A percentile compares a stretch with the other conserved stretches of the same genome.
phyloP scores from a whole-genome alignment of 129 eudicot species.

The Helichrysum umbraculigerum region DNA sequence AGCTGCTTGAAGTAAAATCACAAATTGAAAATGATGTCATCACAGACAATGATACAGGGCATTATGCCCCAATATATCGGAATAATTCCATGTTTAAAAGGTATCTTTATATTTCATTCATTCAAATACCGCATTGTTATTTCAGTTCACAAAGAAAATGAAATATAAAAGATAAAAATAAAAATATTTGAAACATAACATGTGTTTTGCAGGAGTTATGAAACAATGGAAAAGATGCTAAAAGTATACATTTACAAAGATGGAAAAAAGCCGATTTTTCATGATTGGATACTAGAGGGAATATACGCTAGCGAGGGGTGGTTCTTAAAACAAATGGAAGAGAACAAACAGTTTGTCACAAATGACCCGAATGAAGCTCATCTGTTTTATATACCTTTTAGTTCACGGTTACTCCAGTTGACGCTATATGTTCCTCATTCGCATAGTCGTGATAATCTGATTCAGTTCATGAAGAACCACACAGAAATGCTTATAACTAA shows the following conservation, averaged over 20 bases:
- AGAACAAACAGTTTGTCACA: constrained; percentile 66
- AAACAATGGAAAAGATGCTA: constrained; percentile 60
- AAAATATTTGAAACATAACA: background rate
- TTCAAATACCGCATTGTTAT: background rate
- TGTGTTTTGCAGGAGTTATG: constrained; percentile 49
- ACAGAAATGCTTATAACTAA: constrained; percentile 54
- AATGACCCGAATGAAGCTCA: constrained; percentile 66
- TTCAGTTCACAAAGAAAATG: background rate
- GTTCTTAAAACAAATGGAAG: constrained; percentile 80
- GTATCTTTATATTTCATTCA: constrained; percentile 28
- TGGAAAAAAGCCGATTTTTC: constrained; percentile 77
- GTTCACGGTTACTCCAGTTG: constrained; percentile 58
- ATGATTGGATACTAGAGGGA: constrained; percentile 65
- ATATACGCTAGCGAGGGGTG: constrained; percentile 87
- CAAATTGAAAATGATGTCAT: constrained; percentile 40
- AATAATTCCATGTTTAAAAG: constrained; percentile 52
- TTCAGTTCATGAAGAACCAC: constrained; percentile 56
- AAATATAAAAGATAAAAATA: too few relatives aligned
- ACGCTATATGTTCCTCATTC: constrained; percentile 66
- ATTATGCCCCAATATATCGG: constrained; percentile 49
- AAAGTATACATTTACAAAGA: constrained; percentile 80
- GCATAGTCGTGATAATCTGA: constrained; percentile 57
- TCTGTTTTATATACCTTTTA: constrained; percentile 71
- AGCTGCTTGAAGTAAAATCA: constrained; percentile 40
- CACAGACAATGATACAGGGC: constrained; percentile 30